Base-by-base conservation (phyloP, 805 yeast genomes). In the Saccharomycodes ludwigii region DNA sequence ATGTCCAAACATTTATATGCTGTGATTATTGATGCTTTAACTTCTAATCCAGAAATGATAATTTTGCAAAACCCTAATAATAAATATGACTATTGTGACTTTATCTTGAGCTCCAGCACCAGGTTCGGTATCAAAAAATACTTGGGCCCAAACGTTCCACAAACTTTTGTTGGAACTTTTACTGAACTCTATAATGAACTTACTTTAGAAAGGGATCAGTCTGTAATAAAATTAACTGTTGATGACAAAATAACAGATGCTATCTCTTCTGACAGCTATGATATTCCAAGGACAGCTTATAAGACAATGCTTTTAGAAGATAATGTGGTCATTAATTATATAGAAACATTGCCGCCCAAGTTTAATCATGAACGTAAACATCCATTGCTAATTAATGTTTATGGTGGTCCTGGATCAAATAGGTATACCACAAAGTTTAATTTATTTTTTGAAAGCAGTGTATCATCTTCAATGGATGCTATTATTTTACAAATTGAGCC, bases 391-490 rank as follows among this genome's bases (percentile, higher is more conserved):
- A 83, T 79, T 2, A 66, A 69, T 35, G 75, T 71, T 1, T 81
- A 81, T 47, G 91, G 85, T 3, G 93, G 91, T 0, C 94, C 94
- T 1, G 93, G 91, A 0, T 73, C 81, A 4, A 76, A 73, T 40
- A 66, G 70, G 17, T 66, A 70, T 8, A 61, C 58, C 23, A 60
- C 70, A 11, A 50, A 56, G 15, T 73, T 65, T 39, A 48, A 50
- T 6, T 53, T 71, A 16, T 71, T 68, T 7, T 73, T 78, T 41
- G 76, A 74, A 40, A 77, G 76, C 30, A 61, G 71, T 3, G 66
- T 73, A 0, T 61, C 73, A 16, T 67, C 81, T 1, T 59, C 65
- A 2, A 45, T 76, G 27, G 69, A 75, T 44, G 71, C 77, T 1
- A 62, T 80, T 18, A 73, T 79, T 1, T 51, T 80, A 31, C 65